Evolutionary conservation across 805 yeast genomes (phyloP).

Genomic region (Wickerhamiella cacticola): DNA sequence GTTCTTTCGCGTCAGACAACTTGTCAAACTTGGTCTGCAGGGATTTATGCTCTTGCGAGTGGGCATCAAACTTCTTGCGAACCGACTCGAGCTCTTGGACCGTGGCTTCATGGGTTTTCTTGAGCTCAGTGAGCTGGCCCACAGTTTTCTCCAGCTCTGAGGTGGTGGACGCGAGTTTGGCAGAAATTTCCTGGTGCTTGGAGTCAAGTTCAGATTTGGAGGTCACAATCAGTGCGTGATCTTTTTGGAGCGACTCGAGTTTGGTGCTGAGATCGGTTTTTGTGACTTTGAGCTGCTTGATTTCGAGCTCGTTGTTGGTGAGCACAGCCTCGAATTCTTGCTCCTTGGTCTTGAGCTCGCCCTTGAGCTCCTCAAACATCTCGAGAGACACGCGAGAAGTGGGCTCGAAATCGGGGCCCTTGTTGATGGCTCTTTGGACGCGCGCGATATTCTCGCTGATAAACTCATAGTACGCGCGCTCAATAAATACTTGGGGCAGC

Average conservation of each 20-base stretch:
- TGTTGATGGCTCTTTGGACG: constrained; percentile 56
- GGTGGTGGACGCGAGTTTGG: not conserved
- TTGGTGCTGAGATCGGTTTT: constrained; percentile 1
- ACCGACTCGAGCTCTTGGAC: constrained; percentile 6
- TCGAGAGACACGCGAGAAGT: constrained; percentile 52
- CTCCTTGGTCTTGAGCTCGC: constrained; percentile 12
- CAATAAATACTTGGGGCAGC: constrained; percentile 71
- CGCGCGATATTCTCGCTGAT: constrained; percentile 60
- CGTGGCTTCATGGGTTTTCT: constrained; percentile 6
- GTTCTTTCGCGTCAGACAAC: constrained; percentile 38
- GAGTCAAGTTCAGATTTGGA: constrained; percentile 19
- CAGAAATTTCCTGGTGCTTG: constrained; percentile 3
- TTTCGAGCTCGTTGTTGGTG: constrained; percentile 20
- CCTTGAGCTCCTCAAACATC: constrained; percentile 33
- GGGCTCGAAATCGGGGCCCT: constrained; percentile 67
- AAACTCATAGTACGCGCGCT: constrained; percentile 47
- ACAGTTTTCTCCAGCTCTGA: not conserved
- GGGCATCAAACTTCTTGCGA: not conserved
- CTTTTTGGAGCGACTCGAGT: constrained; percentile 22
- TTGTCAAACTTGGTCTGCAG: constrained; percentile 25
- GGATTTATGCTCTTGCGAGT: not conserved
- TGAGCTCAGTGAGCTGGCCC: not conserved
- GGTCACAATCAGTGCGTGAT: constrained; percentile 22
- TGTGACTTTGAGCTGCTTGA: constrained; percentile 10
- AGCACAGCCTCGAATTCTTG: constrained; percentile 6